These are phyloP conservation scores for Paramecium sexaurelia DNA, from an alignment of 73 alveolate genomes.

Conservation along the genomic window DNA sequence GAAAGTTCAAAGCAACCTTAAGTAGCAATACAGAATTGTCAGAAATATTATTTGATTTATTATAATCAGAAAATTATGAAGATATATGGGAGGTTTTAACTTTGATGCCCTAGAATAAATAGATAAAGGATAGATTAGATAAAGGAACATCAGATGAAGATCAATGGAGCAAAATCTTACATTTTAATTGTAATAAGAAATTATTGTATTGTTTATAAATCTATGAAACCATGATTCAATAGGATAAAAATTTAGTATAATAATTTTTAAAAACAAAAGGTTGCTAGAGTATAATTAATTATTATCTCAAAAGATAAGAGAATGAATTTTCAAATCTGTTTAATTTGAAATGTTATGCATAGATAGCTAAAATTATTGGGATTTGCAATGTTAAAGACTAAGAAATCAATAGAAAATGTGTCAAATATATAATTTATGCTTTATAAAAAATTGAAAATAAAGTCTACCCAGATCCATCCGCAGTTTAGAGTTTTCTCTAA, in stretches of 20 bases:
- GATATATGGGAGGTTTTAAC: constrained; percentile 54
- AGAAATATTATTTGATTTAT: constrained; percentile 40
- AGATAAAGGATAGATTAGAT: constrained; percentile 15
- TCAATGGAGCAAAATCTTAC: not conserved
- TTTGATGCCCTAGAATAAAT: constrained; percentile 29
- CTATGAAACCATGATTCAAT: not conserved
- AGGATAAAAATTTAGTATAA: not conserved
- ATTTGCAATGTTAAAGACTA: not conserved
- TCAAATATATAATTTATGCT: not conserved
- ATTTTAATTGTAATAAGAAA: constrained; percentile 49
- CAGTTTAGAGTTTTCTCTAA: not conserved
- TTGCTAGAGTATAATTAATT: not conserved
- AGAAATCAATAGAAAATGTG: not conserved
- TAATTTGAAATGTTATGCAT: constrained; percentile 33
- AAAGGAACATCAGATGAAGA: constrained; percentile 36
- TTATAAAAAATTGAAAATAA: not conserved
- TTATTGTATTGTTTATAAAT: constrained; percentile 33
- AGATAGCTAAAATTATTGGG: constrained; percentile 12
- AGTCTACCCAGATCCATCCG: not conserved
- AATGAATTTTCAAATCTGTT: not conserved
- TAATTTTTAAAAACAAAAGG: constrained; percentile 9
- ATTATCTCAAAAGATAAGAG: constrained; percentile 26
- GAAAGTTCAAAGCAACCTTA: constrained; percentile 23
- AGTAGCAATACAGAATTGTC: constrained; percentile 20
- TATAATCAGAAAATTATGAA: constrained; percentile 55